A percentile compares a stretch with the other conserved stretches of the same genome.
These are phyloP conservation scores for Emergomyces pasteurianus DNA, from an alignment of 2,329 filamentous ascomycete species.

Conservation along the genomic window DNA sequence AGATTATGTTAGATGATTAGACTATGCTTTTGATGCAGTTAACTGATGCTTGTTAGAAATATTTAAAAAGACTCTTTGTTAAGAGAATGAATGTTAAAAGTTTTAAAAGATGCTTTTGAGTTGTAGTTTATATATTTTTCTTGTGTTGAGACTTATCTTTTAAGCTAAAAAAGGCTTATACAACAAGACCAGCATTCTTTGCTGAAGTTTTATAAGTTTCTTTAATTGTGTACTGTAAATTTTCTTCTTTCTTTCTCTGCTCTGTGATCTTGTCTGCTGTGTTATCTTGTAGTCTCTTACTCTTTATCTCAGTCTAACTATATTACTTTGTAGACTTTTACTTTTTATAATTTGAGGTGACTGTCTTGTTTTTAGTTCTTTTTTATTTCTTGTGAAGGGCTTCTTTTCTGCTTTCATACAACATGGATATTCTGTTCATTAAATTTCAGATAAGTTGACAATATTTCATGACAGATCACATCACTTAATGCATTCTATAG, in stretches of 20 bases:
- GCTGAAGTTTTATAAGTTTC: no score
- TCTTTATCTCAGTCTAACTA: no score
- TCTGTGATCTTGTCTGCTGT: no score
- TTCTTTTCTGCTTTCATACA: slow-evolving; percentile 1
- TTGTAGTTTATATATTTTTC: no score
- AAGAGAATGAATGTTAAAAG: not conserved
- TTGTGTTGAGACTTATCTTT: no score
- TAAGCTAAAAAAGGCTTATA: not conserved
- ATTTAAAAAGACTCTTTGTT: not conserved
- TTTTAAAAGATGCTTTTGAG: no score
- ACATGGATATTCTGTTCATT: no score
- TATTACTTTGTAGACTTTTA: no score
- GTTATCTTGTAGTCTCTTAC: not conserved
- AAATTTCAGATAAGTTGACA: slow-evolving; percentile 2
- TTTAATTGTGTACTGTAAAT: no score
- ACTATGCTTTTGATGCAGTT: not conserved
- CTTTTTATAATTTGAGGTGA: not conserved
- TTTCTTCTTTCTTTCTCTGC: no score
- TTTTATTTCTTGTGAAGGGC: not conserved
- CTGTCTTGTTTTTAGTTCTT: not conserved
- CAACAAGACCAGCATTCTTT: not conserved
- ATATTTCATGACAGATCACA: not conserved
- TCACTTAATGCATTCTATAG: slow-evolving; percentile 3
- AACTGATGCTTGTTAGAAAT: not conserved
- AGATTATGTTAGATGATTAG: not conserved